Percentiles rank a stretch among this genome's conserved stretches.
Evolutionary conservation across 495 filamentous ascomycete genomes (phyloP).

Genomic region (Tuber magnatum): DNA sequence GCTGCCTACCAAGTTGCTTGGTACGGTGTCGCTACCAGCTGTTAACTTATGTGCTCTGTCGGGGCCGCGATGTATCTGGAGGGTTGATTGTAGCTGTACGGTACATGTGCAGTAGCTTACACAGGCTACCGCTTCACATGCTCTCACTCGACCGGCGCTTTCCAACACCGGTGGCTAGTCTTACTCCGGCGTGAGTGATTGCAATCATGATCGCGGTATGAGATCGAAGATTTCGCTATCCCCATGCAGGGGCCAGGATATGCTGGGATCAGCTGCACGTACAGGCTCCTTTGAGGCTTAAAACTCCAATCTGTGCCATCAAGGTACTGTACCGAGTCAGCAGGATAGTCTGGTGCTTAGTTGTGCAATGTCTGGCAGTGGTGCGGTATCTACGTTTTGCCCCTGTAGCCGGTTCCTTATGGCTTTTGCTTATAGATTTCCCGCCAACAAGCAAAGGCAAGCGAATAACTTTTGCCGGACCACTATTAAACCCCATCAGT

Average conservation of each 20-base stretch:
- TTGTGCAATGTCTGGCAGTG: background rate
- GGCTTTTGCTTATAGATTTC: background rate
- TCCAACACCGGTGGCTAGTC: background rate
- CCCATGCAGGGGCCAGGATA: background rate
- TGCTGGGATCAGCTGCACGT: background rate
- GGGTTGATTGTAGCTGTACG: background rate
- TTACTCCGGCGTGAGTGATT: background rate
- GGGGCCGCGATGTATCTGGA: background rate
- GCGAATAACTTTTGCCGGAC: background rate
- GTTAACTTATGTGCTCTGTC: background rate
- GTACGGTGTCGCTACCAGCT: background rate
- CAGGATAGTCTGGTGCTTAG: background rate
- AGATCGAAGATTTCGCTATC: background rate
- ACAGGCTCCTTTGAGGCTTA: background rate
- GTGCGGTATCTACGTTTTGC: background rate
- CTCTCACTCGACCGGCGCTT: background rate
- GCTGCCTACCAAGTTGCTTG: background rate
- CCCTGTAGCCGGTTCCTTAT: background rate
- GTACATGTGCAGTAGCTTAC: background rate
- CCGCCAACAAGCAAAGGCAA: background rate
- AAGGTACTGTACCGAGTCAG: background rate
- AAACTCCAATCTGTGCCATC: background rate
- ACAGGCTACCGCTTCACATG: background rate
- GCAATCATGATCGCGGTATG: background rate
- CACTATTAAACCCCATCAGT: background rate